Base-by-base conservation (phyloP, 257 asterid genomes). In the Nicotiana tabacum region DNA sequence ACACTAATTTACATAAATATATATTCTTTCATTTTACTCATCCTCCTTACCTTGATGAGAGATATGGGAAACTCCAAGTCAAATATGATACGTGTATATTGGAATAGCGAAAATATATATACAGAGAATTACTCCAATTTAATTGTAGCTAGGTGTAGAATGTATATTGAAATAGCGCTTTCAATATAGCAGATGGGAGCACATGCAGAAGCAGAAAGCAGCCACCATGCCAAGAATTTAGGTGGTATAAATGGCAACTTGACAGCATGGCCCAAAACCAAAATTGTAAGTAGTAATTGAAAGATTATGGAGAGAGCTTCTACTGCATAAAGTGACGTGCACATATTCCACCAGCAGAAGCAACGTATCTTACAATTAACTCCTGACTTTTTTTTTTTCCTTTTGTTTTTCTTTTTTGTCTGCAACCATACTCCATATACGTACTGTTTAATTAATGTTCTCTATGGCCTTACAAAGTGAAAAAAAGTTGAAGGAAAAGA, bases 191-290 rank as follows among this genome's bases (percentile, higher is more conserved):
- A 35, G 68, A 77, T 77, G 77, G 60, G 77, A 61, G 79, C 84
- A 80, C 84, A 80, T 21, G 21, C 21, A 21, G 82, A 70, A 80
- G 84, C 77, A 84, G 60, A 80, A 70, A 80, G 82, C 77, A 70
- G 46, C 33, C 82, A 61, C 68, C 62, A 74, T 74, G 80, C 80
- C 80, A 48, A 48, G 80, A 74, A 74, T 74, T 74, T 74, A 74
- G 80, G 39, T 74, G 64, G 15, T 74, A 13, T 74, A 48, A 74
- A 74, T 74, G 80, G 43, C 43, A 12, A 24, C 48, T 46, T 72
- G 79, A 60, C 78, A 72, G 78, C 80, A 74, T 74, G 80, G 62
- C 62, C 80, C 46, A 74, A 74, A 74, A 74, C 27, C 43, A 74
- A 74, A 74, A 72, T 72, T 43, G 35, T 43, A 33, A 39, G 2